These are phyloP conservation scores for Puya raimondii DNA, from an alignment of 176 grass and related monocot species.

Conservation along the genomic window DNA sequence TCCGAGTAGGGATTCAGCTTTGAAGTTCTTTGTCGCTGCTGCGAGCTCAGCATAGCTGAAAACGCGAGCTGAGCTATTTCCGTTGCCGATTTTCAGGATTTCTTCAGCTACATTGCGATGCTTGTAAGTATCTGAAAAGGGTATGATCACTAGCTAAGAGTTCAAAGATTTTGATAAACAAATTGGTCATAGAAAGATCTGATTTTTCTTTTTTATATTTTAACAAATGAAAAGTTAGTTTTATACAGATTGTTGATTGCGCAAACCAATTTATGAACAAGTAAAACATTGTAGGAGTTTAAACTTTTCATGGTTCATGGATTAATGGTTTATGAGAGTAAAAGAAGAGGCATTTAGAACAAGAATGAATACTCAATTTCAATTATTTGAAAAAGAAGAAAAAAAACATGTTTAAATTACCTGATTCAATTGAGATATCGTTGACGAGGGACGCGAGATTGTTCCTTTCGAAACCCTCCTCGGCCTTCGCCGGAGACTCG, in stretches of 20 bases:
- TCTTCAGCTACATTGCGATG: slow-evolving; percentile 30
- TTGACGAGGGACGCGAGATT: slow-evolving; percentile 27
- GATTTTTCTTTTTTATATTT: neutral
- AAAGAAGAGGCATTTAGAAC: no score
- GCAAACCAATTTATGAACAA: no score
- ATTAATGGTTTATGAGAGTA: no score
- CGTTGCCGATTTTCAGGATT: slow-evolving; percentile 29
- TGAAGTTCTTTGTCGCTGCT: slow-evolving; percentile 28
- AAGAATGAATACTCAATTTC: neutral
- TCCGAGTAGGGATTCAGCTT: slow-evolving; percentile 22
- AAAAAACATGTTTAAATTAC: slow-evolving; percentile 4
- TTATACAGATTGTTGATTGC: neutral
- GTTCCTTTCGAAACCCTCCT: slow-evolving; percentile 5
- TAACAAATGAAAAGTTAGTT: neutral
- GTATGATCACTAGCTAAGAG: slow-evolving; percentile 2
- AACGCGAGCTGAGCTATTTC: slow-evolving; percentile 20
- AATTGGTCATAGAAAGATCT: neutral
- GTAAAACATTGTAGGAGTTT: no score
- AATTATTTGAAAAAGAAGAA: neutral
- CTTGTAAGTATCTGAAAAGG: slow-evolving; percentile 20
- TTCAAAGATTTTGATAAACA: slow-evolving; percentile 4
- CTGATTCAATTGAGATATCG: slow-evolving; percentile 23
- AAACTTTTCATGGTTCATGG: no score
- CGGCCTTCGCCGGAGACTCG: slow-evolving; percentile 1
- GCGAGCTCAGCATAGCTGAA: slow-evolving; percentile 26